Evolutionary conservation across 2,329 filamentous ascomycete species (phyloP).

Genomic region (Pestalotiopsis sp.): DNA sequence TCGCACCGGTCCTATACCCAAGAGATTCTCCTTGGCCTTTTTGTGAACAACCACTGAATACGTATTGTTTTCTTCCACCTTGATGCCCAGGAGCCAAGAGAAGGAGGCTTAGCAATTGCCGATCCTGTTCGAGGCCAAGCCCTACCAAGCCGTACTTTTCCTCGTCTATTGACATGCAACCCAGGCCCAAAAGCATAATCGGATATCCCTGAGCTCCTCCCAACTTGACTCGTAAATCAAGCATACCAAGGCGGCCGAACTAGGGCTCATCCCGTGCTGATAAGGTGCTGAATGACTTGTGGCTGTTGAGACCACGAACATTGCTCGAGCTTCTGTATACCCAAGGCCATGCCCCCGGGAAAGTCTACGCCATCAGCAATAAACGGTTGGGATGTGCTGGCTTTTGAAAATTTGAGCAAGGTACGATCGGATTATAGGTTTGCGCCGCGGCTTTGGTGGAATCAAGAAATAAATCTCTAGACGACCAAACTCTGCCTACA

Average conservation of each 20-base stretch:
- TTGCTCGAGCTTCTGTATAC: not conserved
- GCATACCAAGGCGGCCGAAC: slow-evolving; percentile 3
- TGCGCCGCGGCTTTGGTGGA: not conserved
- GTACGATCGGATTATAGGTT: not conserved
- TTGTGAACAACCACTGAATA: not conserved
- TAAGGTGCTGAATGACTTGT: not conserved
- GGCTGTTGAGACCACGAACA: not conserved
- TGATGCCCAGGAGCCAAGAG: not conserved
- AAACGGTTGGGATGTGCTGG: not conserved
- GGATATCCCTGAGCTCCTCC: not conserved
- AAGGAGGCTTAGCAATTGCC: slow-evolving; percentile 6
- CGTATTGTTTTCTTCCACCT: not conserved
- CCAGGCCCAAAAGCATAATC: not conserved
- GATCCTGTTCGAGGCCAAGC: not conserved
- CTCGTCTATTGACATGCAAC: not conserved
- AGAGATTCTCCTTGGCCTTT: not conserved
- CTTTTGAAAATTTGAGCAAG: not conserved
- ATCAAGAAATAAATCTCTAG: not conserved
- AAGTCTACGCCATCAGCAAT: not conserved
- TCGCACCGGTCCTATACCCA: not conserved
- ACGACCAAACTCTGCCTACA: slow-evolving; percentile 26
- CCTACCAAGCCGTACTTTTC: slow-evolving; percentile 6
- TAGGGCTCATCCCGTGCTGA: slow-evolving; percentile 1
- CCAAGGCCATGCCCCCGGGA: not conserved
- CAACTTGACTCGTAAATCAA: not conserved